Evolutionary conservation across 2,329 filamentous ascomycete species (phyloP), one percentile per base, ranked within the genome.

Genomic region (Chaetomiaceae sp.): DNA sequence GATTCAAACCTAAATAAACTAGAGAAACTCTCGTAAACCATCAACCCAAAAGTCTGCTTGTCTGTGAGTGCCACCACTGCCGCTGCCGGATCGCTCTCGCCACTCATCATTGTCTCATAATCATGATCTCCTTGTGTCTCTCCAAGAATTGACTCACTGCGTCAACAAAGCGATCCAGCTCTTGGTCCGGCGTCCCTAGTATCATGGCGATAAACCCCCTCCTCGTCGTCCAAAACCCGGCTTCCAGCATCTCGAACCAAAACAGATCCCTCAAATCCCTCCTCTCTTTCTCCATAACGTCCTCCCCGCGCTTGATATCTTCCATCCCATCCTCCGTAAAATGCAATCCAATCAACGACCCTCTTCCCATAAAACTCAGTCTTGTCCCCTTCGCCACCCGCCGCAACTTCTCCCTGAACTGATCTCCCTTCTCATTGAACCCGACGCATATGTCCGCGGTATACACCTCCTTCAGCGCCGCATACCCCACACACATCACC

Each of bases 401-500:
- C 10, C 53, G 48, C 38, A 69, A 42, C 36, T 48, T 55, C 10
- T 50, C 56, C 5, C 63, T 55, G 1, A 68, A 51, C 20, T 32
- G 42, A 14, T 69, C 63, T 1, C 65, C 67, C 32, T 53, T 58
- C 9, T 30, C 48, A 36, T 66, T 66, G 27, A 67, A 59, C 30
- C 33, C 58, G 30, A 56, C 42, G 34, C 58, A 59, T 10, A 56
- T 62, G 30, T 62, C 65, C 1, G 59, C 56, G 14, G 64, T 68
- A 46, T 61, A 69, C 7, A 69, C 61, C 13, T 53, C 16, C n/a
- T 53, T 48, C 37, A 69, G 48, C 14, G 62, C 67, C 3, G 59
- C 59, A 29, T 58, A 62, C 2, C 80, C 81, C 2, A 76, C 78
- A 11, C 68, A 67, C 80, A 84, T 67, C 34, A 45, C 61, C 57